Percentiles rank a stretch among this genome's conserved stretches.
phyloP scores from a whole-genome alignment of 257 asterid species.

The Penstemon eatonii region DNA sequence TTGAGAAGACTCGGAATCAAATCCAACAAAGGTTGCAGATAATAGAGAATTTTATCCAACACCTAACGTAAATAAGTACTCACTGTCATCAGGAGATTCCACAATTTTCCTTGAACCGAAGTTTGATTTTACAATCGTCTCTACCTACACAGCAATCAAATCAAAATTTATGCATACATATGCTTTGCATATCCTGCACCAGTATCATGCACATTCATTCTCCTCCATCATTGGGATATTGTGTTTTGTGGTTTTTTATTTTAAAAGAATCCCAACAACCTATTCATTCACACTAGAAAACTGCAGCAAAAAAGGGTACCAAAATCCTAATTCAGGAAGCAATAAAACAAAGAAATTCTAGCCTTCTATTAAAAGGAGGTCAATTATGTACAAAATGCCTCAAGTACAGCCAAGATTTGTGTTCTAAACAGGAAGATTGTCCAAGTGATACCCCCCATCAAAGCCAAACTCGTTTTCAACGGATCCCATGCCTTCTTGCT shows the following conservation, averaged over 20 bases:
- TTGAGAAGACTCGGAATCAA: conserved; percentile 20
- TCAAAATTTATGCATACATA: conserved; percentile 42
- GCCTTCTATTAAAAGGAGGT: conserved; percentile 25
- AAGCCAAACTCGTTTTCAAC: conserved; percentile 68
- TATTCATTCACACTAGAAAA: not conserved
- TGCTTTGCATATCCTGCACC: conserved; percentile 41
- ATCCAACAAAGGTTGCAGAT: conserved; percentile 19
- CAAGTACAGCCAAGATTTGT: conserved; percentile 24
- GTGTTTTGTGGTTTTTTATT: not conserved
- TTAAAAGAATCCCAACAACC: not conserved
- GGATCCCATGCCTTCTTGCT: conserved; percentile 60
- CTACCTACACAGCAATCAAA: conserved; percentile 30
- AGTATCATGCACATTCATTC: conserved; percentile 32
- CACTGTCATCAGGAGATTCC: conserved; percentile 5
- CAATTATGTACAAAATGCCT: conserved; percentile 45
- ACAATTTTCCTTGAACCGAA: not conserved
- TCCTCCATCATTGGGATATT: conserved; percentile 25
- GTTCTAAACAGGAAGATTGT: conserved; percentile 63
- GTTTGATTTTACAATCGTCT: conserved; percentile 39
- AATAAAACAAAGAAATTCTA: conserved; percentile 19
- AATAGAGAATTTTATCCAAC: conserved; percentile 28
- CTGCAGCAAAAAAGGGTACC: conserved; percentile 22
- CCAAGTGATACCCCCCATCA: conserved; percentile 63
- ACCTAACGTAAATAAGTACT: conserved; percentile 14
- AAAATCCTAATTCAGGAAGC: conserved; percentile 30